phyloP scores from a whole-genome alignment of 1,139 yeast genomes.

The Entelexis paramagnoliae region DNA sequence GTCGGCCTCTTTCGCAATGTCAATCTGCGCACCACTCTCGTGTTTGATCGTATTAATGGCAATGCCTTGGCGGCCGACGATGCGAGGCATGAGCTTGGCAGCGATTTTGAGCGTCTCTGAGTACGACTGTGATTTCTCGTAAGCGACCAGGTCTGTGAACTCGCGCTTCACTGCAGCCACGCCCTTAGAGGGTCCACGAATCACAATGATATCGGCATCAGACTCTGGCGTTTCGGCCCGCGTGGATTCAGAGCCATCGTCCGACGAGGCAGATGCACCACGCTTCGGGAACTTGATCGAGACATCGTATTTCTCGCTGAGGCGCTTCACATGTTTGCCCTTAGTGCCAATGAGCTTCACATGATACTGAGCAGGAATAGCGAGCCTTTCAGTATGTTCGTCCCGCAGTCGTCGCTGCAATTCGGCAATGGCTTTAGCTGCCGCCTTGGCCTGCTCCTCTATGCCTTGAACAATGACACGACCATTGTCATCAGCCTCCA shows the following conservation, averaged over 20 bases:
- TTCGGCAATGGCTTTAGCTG: slow-evolving; percentile 48
- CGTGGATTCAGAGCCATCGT: slow-evolving; percentile 79
- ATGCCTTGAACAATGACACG: slow-evolving; percentile 61
- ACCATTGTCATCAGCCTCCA: slow-evolving; percentile 58
- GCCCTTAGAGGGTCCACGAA: slow-evolving; percentile 87
- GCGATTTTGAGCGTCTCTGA: slow-evolving; percentile 57
- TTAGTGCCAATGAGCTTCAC: slow-evolving; percentile 75
- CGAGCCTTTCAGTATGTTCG: slow-evolving; percentile 53
- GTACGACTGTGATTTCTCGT: slow-evolving; percentile 80
- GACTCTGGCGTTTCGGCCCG: slow-evolving; percentile 34
- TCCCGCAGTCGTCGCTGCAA: slow-evolving; percentile 75
- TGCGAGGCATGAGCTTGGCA: slow-evolving; percentile 59
- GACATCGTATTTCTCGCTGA: slow-evolving; percentile 83
- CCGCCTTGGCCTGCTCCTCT: slow-evolving; percentile 68
- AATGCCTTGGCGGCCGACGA: slow-evolving; percentile 86
- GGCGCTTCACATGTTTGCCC: slow-evolving; percentile 71
- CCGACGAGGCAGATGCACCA: slow-evolving; percentile 45
- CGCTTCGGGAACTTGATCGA: slow-evolving; percentile 58
- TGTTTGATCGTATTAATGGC: slow-evolving; percentile 73
- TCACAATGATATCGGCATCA: slow-evolving; percentile 51
- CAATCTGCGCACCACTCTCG: slow-evolving; percentile 66
- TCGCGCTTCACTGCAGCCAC: slow-evolving; percentile 82
- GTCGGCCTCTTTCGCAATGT: slow-evolving; percentile 34
- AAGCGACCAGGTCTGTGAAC: slow-evolving; percentile 69
- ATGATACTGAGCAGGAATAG: slow-evolving; percentile 69